Evolutionary conservation across 148 eudicot species (phyloP), one percentile per base, ranked within the genome.

Genomic region (Agrostemma githago): DNA sequence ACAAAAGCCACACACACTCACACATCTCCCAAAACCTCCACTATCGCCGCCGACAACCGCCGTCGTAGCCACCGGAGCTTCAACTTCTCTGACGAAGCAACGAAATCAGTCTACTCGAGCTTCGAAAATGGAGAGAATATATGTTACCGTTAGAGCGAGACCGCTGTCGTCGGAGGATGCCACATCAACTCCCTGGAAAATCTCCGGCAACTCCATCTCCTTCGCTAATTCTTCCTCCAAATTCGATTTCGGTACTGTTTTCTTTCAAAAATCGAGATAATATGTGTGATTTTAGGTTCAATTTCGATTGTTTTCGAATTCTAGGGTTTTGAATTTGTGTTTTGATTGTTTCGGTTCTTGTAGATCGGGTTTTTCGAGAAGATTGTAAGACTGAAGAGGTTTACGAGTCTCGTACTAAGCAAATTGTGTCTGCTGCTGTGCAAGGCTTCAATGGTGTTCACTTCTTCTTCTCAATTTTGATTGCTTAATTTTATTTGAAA

Each of bases 381-480:
- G 85, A 88, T 2, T 87, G 91, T 54, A 90, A 66, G 74, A 95
- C 96, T 9, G 72, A 68, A 14, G 90, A 92, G 56, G 93, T 95
- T 0, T 95, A 95, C 40, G 84, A 83, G 70, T 85, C 91, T 75
- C 87, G 91, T 15, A 92, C 97, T 1, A 83, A 83, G 76, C 90
- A 90, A 37, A 90, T 95, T 58, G 98, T 95, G 9, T 81, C 83
- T 2, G 97, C 98, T 3, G 97, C 97, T 10, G 93, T 94, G 77
- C 80, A 82, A 20, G 98, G 98, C 37, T 95, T 95, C 56, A 95
- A 95, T 66, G 98, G 98, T 26, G 34, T 94, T 73, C 4, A 57
- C 12, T 71, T 41, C 26, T 57, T 66, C 39, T 76, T 8, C 6
- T 17, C 7, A 40, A 5, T 51, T 65, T 68, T 44, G 34, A 10